phyloP scores from a whole-genome alignment of 108 stramenopile genomes.

The Pseudonitzschia pungens region DNA sequence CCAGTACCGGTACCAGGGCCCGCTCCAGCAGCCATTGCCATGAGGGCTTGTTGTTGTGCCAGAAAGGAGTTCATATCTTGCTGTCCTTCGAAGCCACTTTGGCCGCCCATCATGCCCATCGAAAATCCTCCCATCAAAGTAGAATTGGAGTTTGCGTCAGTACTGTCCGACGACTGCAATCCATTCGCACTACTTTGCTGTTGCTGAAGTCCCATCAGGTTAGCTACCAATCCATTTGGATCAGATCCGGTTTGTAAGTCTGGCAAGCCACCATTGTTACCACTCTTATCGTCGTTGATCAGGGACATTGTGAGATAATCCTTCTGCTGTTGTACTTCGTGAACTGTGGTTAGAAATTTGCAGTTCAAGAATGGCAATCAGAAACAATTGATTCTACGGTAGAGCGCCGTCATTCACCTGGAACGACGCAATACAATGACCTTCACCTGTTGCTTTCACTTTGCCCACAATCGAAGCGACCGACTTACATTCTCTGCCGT shows the following conservation, averaged over 20 bases:
- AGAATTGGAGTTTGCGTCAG: constrained; percentile 1
- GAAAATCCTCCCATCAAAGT: constrained; percentile 13
- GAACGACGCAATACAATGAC: background rate
- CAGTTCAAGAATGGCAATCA: background rate
- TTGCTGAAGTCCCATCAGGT: constrained; percentile 8
- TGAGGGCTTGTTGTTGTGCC: constrained; percentile 36
- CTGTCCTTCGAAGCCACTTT: constrained; percentile 2
- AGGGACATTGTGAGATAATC: background rate
- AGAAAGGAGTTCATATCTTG: constrained; percentile 24
- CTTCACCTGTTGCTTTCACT: background rate
- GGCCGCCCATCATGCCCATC: constrained; percentile 13
- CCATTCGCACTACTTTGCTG: constrained; percentile 1
- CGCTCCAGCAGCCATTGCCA: constrained; percentile 29
- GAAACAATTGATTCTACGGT: background rate
- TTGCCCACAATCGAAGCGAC: background rate
- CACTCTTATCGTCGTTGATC: constrained; percentile 5
- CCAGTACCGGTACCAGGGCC: constrained; percentile 8
- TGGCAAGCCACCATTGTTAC: background rate
- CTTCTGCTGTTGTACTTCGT: background rate
- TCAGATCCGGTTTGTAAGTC: constrained; percentile 13
- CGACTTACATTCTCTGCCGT: background rate
- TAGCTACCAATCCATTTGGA: constrained; percentile 8
- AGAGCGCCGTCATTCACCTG: background rate
- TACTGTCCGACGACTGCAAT: constrained; percentile 3
- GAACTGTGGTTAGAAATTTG: background rate